phyloP scores from a whole-genome alignment of 2,329 filamentous ascomycete genomes.

The Diaporthe vaccinii region DNA sequence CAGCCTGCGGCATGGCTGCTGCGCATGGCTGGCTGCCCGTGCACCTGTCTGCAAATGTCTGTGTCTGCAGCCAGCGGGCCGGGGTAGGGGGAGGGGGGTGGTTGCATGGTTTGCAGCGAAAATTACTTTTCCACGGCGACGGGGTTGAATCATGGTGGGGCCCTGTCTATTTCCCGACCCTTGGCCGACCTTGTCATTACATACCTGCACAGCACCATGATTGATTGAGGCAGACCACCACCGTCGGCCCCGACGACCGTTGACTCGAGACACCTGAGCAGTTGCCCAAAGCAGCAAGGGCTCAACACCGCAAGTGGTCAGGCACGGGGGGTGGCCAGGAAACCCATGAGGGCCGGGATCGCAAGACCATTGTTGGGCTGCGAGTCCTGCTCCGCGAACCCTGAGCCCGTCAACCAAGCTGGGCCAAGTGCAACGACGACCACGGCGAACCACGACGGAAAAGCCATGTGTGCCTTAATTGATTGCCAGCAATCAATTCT shows the following conservation, averaged over 20 bases:
- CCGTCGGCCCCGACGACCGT: constrained; percentile 28
- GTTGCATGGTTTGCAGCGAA: constrained; percentile 4
- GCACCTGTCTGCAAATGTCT: neutral
- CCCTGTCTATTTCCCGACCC: constrained; percentile 23
- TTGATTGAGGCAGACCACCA: constrained; percentile 8
- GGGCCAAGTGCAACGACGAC: neutral
- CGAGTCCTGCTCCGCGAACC: constrained; percentile 24
- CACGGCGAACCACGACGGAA: constrained; percentile 3
- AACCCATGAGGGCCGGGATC: constrained; percentile 5
- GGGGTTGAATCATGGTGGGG: constrained; percentile 11
- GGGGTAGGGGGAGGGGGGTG: neutral
- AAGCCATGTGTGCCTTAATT: constrained; percentile 17
- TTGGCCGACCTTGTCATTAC: constrained; percentile 5
- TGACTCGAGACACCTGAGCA: constrained; percentile 29
- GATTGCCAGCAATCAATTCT: neutral
- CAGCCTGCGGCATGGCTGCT: constrained; percentile 11
- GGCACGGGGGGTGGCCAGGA: constrained; percentile 5
- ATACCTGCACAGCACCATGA: neutral
- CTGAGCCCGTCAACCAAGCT: neutral
- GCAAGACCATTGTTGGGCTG: neutral
- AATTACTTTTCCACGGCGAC: constrained; percentile 23
- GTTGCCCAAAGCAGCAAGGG: constrained; percentile 25
- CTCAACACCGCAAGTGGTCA: neutral
- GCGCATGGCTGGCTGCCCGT: constrained; percentile 16
- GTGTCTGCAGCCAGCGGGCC: neutral